Percentiles rank a stretch among this genome's conserved stretches.
Conservation (phyloP, 495 filamentous ascomycete genomes). For the Choiromyces venosus region DNA sequence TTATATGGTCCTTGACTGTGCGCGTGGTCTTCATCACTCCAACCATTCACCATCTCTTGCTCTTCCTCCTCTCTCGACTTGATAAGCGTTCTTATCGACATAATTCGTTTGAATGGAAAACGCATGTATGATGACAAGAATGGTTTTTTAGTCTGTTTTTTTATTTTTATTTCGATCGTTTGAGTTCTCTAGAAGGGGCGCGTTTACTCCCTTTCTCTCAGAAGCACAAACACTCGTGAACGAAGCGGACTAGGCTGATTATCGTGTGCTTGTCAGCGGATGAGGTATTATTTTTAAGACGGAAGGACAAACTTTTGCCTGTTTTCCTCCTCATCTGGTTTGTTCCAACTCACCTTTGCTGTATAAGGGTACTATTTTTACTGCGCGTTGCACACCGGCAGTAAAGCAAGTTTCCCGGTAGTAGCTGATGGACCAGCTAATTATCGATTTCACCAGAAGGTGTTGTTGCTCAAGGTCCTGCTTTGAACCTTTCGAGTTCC, state of each 20-base stretch:
- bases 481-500: not conserved
- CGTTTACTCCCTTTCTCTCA: not conserved
- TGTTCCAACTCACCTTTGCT: not conserved
- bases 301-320: not conserved
- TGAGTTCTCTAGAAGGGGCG: not conserved
- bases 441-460: conserved; percentile 2
- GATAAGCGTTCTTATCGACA: conserved; percentile 26
- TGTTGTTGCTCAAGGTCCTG: not conserved
- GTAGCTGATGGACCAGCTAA: not conserved
- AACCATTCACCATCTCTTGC: conserved; percentile 4
- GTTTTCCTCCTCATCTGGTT: not conserved
- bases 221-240: not conserved
- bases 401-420: not conserved
- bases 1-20: conserved; percentile 1
- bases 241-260: not conserved
- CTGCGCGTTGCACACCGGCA: not conserved
- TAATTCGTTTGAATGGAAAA: conserved; percentile 19
- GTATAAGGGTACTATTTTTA: not conserved
- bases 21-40: conserved; percentile 16
- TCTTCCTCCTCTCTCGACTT: conserved; percentile 17
- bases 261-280: not conserved
- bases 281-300: conserved; percentile 1
- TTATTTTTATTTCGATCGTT: not conserved
- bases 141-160: not conserved
- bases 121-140: conserved; percentile 12